Evolutionary conservation across 352 stramenopile genomes (phyloP), one percentile per base, ranked within the genome.

Genomic region (Phytophthora ramorum): DNA sequence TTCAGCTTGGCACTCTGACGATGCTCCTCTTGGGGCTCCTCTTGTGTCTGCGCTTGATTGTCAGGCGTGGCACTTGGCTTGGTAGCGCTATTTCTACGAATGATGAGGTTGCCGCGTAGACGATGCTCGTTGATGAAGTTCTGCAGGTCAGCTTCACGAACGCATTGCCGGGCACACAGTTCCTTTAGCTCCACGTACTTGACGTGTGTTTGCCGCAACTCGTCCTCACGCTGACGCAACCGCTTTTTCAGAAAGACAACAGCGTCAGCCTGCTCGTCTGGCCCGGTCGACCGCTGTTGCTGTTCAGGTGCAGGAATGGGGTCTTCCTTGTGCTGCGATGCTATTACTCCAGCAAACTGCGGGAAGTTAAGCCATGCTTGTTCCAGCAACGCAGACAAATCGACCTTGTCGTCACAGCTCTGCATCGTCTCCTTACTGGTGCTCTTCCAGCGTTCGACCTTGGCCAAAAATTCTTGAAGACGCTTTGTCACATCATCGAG

Each of bases 41-140:
- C 52, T 46, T 56, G 57, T 22, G 20, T 24, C 1, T 61, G 56
- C 16, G 69, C 49, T 53, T 80, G 70, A 37, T 69, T 73, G 44
- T 64, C 64, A 26, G 44, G 56, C 16, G 19, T 41, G 9, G 13
- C 48, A 28, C 53, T 63, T 6, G 51, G 46, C 16, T 74, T 67
- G 16, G 40, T 45, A 8, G 63, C 51, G 20, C 30, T 64, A 2
- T 66, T 59, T 45, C 86, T 87, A 13, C 67, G 57, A 51, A 91
- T 82, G 16, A 89, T 61, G 8, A 92, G 69, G 32, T 91, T 90
- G 5, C 85, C 85, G 2, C 85, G 81, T 24, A 93, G 60, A 8
- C 85, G 85, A 49, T 93, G 83, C 38, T 91, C 85, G 38, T 92
- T 91, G 62, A 93, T 89, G 52, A 91, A 92, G 45, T 92, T 93